phyloP scores from a whole-genome alignment of 495 filamentous ascomycete genomes.

The Penicillium lividum region DNA sequence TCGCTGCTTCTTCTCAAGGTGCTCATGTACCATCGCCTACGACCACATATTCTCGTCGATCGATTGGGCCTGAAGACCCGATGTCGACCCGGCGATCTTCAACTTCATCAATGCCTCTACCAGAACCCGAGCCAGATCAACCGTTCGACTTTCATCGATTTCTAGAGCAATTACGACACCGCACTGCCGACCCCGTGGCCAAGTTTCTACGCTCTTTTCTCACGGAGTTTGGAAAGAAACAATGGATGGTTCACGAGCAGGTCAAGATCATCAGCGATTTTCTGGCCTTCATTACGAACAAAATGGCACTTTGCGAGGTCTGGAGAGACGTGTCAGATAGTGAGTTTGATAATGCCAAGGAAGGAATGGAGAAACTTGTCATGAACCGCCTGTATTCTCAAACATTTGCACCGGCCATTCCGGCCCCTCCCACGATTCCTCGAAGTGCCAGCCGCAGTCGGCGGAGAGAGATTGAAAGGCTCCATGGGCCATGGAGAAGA shows the following conservation, averaged over 20 bases:
- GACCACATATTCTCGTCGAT: conserved; percentile 22
- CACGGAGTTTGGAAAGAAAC: conserved; percentile 91
- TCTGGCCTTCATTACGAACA: conserved; percentile 94
- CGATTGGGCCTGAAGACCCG: conserved; percentile 37
- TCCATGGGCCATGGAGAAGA: conserved; percentile 75
- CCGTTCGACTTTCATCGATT: conserved; percentile 99
- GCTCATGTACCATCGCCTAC: conserved; percentile 19
- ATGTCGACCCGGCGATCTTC: conserved; percentile 50
- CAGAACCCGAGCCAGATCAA: conserved; percentile 84
- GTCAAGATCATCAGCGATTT: conserved; percentile 99
- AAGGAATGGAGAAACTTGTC: conserved; percentile 99
- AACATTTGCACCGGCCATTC: conserved; percentile 93
- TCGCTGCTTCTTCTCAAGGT: conserved; percentile 20
- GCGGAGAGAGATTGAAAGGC: conserved; percentile 64
- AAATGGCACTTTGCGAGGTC: conserved; percentile 98
- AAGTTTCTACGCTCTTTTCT: conserved; percentile 94
- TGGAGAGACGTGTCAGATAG: conserved; percentile 95
- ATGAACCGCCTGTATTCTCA: conserved; percentile 98
- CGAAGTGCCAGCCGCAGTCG: conserved; percentile 63
- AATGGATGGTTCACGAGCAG: conserved; percentile 99
- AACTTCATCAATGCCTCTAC: conserved; percentile 59
- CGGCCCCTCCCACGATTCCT: conserved; percentile 72
- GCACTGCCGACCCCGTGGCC: conserved; percentile 94
- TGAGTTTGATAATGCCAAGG: conserved; percentile 96
- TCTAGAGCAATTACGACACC: conserved; percentile 89